Base-by-base conservation (phyloP, 192 early-diverging fungal species). In the Coemansia sp. region DNA sequence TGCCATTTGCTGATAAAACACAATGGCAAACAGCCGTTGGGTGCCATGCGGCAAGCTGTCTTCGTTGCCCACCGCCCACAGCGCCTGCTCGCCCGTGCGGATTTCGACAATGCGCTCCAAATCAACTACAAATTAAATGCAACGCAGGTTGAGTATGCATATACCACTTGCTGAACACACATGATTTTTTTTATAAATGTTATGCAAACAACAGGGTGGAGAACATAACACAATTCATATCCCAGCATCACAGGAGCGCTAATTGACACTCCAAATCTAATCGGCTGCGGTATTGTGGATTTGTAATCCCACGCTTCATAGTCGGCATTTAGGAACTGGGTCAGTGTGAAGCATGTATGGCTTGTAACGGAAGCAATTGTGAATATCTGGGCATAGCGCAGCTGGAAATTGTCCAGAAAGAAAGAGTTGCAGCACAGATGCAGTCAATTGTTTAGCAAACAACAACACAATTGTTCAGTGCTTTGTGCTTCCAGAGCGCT, bases 31-130 rank as follows among this genome's bases (percentile, higher is more conserved):
- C 26, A 79, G 58, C 28, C 62, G 39, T 38, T 62, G 53, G 5
- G 66, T 55, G 47, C 70, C 70, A 21, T 72, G 61, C 20, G 76
- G 69, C 40, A 79, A 44, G 36, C 76, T 45, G 51, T 53, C 50
- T 13, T 64, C 62, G 53, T 79, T 51, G 30, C 58, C 55, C 2
- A 79, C 70, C 7, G 76, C 60, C 76, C 76, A 72, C 47, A 72
- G 62, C 13, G 76, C 76, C 46, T 59, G 57, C 42, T 65, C 64
- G 19, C 76, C 76, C 14, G 71, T 61, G 10, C 76, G 56, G 12
- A 79, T 38, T 51, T 79, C 76, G 31, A 72, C 66, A 42, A 79
- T 79, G 48, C 65, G 65, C 61, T 79, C 76, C 31, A 79, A 57
- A 51, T 79, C 76, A 56, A 79, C 74, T 78, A 78, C 44, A 57